Evolutionary conservation across 768 basidiomycete species (phyloP).

Genomic region (Auriscalpium orientale): DNA sequence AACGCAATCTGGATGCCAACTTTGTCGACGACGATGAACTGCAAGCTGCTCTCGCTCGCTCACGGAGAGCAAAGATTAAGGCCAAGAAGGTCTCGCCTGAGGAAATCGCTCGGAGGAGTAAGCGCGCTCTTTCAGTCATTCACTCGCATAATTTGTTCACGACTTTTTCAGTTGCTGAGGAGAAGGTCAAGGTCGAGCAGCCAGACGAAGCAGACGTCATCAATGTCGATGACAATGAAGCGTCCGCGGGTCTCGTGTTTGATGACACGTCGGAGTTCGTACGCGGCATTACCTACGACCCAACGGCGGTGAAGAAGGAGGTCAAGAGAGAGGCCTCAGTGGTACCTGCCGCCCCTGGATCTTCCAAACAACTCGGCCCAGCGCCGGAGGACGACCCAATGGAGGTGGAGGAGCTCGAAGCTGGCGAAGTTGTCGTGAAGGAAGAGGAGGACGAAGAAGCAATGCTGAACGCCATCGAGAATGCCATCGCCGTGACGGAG

Average conservation of each 20-base stretch:
- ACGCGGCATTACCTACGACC: constrained; percentile 68
- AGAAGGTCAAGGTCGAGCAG: constrained; percentile 48
- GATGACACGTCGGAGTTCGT: constrained; percentile 98
- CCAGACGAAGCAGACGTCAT: constrained; percentile 30
- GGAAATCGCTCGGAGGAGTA: constrained; percentile 72
- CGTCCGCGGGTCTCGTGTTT: constrained; percentile 61
- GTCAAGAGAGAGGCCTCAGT: too few species aligned
- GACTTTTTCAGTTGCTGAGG: constrained; percentile 49
- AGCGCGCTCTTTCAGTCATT: constrained; percentile 17
- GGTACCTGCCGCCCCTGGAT: constrained; percentile 12
- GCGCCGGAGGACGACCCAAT: constrained; percentile 59
- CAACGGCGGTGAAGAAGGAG: constrained; percentile 33
- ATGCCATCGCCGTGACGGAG: constrained; percentile 55
- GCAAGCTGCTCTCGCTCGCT: constrained; percentile 83
- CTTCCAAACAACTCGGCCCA: constrained; percentile 28
- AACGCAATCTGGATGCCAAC: constrained; percentile 73
- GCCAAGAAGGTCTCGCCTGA: constrained; percentile 72
- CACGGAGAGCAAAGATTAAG: constrained; percentile 77
- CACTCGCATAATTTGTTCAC: constrained; percentile 1
- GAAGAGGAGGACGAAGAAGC: constrained; percentile 75
- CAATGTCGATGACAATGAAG: constrained; percentile 45
- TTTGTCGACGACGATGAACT: constrained; percentile 98
- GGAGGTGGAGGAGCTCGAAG: constrained; percentile 60
- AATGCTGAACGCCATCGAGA: constrained; percentile 74
- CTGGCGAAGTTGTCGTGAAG: constrained; percentile 71